A percentile compares a stretch with the other conserved stretches of the same genome.
These are phyloP conservation scores for Quercus cerris DNA, from an alignment of 306 rosid species.

Conservation along the genomic window DNA sequence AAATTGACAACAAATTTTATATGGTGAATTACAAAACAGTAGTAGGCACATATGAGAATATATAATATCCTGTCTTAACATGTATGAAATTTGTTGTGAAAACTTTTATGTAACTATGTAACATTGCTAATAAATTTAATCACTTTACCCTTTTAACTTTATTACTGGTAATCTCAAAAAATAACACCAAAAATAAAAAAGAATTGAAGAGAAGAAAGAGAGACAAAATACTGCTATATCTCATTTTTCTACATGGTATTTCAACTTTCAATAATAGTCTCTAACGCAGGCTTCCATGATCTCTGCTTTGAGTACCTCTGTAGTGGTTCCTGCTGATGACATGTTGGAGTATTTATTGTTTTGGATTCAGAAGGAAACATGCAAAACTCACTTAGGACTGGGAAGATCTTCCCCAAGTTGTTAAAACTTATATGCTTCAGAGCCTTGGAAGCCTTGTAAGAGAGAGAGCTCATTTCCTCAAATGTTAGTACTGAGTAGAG, in stretches of 20 bases:
- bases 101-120: too few species aligned
- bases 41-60: too few species aligned
- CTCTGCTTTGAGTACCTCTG: slow-evolving; percentile 63
- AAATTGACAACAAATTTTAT: too few species aligned
- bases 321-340: slow-evolving; percentile 24
- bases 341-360: slow-evolving; percentile 14
- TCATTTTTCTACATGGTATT: slow-evolving; percentile 22
- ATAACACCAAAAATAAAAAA: background rate
- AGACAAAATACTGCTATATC: background rate
- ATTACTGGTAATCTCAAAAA: background rate
- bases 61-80: too few species aligned
- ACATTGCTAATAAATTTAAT: too few species aligned
- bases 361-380: slow-evolving; percentile 52
- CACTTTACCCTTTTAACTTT: background rate
- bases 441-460: slow-evolving; percentile 55
- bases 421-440: slow-evolving; percentile 47
- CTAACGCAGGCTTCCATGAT: slow-evolving; percentile 88
- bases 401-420: slow-evolving; percentile 67
- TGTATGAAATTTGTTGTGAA: too few species aligned
- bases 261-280: slow-evolving; percentile 64
- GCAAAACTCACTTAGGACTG: slow-evolving; percentile 57
- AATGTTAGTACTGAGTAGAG: slow-evolving; percentile 78
- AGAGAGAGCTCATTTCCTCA: slow-evolving; percentile 70
- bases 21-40: too few species aligned
- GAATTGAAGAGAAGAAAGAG: background rate